Evolutionary conservation across 768 basidiomycete species (phyloP), one percentile per base, ranked within the genome.

Genomic region (Xerocomus potaroensis): DNA sequence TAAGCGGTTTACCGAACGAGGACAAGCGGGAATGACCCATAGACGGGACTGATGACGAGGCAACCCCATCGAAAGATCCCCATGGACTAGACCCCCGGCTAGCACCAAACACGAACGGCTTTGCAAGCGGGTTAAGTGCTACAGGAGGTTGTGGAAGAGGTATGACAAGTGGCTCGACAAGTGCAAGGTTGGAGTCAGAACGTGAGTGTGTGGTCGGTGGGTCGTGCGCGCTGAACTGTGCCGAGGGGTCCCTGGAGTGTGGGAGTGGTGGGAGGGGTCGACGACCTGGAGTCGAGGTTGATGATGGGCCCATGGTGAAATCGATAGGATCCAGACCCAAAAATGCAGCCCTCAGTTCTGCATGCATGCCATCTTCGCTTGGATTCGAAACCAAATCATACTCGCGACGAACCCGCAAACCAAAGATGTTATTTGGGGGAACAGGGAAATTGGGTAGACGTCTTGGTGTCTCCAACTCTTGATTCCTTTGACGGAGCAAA

Each of bases 341-440:
- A 55, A 77, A 80, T 23, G 74, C 55, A 14, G 72, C 53, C 58
- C 68, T 50, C 53, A 69, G 54, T 42, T 62, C 61, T 4, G 61
- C 59, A 9, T 50, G 62, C 53, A 62, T 59, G 16, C 76, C 81
- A 58, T 91, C 89, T 50, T 92, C 90, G 55, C 87, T 90, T 1
- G 90, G 90, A 64, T 92, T 92, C 27, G 90, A 91, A 23, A 89
- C 78, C 52, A 90, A 72, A 54, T 92, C 90, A 42, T 82, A 80
- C 18, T 78, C 79, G 6, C 76, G 72, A 15, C 48, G 58, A 42
- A 57, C 61, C 23, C 67, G 67, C 49, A 78, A 59, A 29, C 72
- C 60, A 37, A 77, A 60, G 0, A 74, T 68, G 46, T 69, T 77
- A 21, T 76, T 70, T 1, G 89, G 87, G 15, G 89, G 89, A 21